phyloP scores from a whole-genome alignment of 1,284 basidiomycete genomes.

The Papiliotrema fonsecae region DNA sequence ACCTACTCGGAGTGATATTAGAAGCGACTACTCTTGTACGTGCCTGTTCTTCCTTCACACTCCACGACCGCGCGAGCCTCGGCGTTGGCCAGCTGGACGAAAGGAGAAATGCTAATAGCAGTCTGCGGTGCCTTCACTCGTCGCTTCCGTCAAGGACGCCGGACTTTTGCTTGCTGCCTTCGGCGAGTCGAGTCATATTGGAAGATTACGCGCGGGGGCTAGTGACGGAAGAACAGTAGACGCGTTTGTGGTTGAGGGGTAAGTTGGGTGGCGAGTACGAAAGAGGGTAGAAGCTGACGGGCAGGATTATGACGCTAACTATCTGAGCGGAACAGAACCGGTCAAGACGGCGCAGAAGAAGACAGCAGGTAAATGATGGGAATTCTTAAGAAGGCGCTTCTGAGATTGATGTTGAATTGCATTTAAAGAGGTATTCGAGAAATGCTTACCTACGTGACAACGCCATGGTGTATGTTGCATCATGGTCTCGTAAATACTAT shows the following conservation, averaged over 20 bases:
- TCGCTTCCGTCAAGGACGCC: constrained; percentile 78
- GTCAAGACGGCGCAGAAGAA: too few relatives aligned
- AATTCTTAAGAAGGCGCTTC: too few relatives aligned
- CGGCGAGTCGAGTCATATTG: constrained; percentile 55
- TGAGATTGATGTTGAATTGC: too few relatives aligned
- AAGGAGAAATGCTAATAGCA: too few relatives aligned
- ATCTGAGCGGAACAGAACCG: constrained; percentile 15
- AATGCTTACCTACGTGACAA: too few relatives aligned
- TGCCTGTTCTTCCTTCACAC: constrained; percentile 12
- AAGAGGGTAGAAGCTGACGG: constrained; percentile 1
- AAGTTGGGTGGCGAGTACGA: constrained; percentile 12
- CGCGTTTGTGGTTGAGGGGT: constrained; percentile 46
- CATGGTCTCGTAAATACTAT: too few relatives aligned
- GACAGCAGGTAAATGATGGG: too few relatives aligned
- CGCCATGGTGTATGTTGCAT: too few relatives aligned
- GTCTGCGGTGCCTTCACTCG: constrained; percentile 70
- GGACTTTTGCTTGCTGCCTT: constrained; percentile 82
- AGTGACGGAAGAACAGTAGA: constrained; percentile 43
- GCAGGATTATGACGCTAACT: constrained; percentile 31
- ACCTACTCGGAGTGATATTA: constrained; percentile 86
- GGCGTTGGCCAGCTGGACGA: too few relatives aligned
- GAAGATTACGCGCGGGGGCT: constrained; percentile 28
- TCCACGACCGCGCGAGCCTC: too few relatives aligned
- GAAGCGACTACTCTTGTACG: constrained; percentile 81
- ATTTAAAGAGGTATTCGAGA: too few relatives aligned